Evolutionary conservation across 441 rosid species (phyloP), one percentile per base, ranked within the genome.

Genomic region (Eugenia klotzschiana): DNA sequence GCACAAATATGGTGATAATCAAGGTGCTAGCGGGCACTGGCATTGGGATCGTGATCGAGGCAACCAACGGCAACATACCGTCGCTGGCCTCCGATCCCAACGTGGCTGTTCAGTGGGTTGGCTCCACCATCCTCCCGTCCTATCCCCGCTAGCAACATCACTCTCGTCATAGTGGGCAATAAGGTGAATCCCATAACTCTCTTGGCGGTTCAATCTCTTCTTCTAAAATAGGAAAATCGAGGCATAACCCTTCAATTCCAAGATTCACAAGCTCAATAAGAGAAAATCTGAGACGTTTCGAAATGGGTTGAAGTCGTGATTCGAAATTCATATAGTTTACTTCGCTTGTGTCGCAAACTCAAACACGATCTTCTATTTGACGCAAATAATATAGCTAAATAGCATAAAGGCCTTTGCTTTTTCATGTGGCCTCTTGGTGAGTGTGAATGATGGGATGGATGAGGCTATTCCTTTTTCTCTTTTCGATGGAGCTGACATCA

Each of bases 121-220:
- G 90, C 86, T 80, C 98, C 50, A 95, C 95, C 79, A 95, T 96
- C 41, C 88, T 94, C 53, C 93, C 95, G 3, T 95, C 84, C 54
- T 94, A 93, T 84, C 98, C 98, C 98, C 11, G 94, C 99, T 33
- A 92, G 93, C 89, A 90, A 94, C 15, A 94, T 96, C 90, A 89
- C 87, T 80, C 93, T 96, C 83, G 89, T 96, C 89, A 96, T 90
- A 60, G 92, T 94, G 80, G 99, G 99, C 79, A 96, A 96, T 86
- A 98, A 96, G 99, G 99, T 94, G 74, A 81, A 27, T 56, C 20
- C 49, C 5, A 9, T 2, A 6, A 43, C 18, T 54, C 52, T 56
- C 29, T 20, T 0, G 23, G 15, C 14, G 13, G n/a, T 26, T 41
- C 56, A 13, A 26, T 80, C n/a, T 33, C 5, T 40, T 27, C 29